Conservation (phyloP, 1,284 basidiomycete species). For the Naganishia sp. region DNA sequence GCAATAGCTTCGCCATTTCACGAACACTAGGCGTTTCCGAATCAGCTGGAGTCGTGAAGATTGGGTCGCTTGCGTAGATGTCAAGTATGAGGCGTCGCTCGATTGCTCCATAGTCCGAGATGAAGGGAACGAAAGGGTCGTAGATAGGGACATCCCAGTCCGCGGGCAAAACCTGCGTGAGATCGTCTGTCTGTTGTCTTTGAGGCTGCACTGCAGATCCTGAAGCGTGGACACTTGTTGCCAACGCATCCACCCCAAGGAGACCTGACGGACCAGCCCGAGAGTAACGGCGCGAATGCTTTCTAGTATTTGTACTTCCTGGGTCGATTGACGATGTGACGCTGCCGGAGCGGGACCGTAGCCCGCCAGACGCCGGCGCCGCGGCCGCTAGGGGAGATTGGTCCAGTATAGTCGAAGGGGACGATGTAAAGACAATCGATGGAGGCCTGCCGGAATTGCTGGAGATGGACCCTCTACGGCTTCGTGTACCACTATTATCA, state of each 20-base stretch:
- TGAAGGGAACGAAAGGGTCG: slow-evolving; percentile 87
- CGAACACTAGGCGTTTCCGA: slow-evolving; percentile 51
- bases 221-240: slow-evolving; percentile 4
- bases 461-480: slow-evolving; percentile 17
- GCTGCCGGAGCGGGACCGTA: slow-evolving; percentile 14
- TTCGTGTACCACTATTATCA: slow-evolving; percentile 5
- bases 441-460: slow-evolving; percentile 9
- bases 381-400: slow-evolving; percentile 5
- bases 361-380: neutral
- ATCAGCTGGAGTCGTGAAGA: slow-evolving; percentile 49
- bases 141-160: slow-evolving; percentile 84
- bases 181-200: slow-evolving; percentile 12
- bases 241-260: slow-evolving; percentile 14
- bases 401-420: slow-evolving; percentile 13
- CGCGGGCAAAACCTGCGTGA: slow-evolving; percentile 1
- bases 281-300: slow-evolving; percentile 14
- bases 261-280: slow-evolving; percentile 15
- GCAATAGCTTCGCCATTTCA: slow-evolving; percentile 66
- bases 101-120: slow-evolving; percentile 73
- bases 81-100: slow-evolving; percentile 70
- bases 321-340: slow-evolving; percentile 9
- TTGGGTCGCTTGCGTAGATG: slow-evolving; percentile 58
- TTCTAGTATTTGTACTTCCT: neutral
- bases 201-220: neutral
- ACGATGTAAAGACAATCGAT: slow-evolving; percentile 5